These are phyloP conservation scores for Elsinoe necatrix DNA, from an alignment of 2,329 filamentous ascomycete genomes.

Conservation along the genomic window DNA sequence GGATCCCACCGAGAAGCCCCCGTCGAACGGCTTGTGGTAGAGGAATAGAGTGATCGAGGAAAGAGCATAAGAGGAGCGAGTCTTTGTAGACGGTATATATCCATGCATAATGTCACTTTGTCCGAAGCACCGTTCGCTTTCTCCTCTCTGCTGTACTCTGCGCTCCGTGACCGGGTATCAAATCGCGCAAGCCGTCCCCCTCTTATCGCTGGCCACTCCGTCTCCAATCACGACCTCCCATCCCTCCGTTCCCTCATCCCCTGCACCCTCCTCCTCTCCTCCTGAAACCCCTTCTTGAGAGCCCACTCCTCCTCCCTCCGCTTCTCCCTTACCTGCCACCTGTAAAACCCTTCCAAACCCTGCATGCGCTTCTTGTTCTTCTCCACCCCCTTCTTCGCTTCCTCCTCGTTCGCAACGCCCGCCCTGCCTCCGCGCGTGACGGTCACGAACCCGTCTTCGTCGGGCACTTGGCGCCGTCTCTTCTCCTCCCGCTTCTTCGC, in stretches of 20 bases:
- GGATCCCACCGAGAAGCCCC: slow-evolving; percentile 21
- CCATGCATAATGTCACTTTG: slow-evolving; percentile 9
- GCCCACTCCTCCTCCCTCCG: slow-evolving; percentile 65
- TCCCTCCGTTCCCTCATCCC: slow-evolving; percentile 61
- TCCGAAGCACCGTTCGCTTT: neutral
- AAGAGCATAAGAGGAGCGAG: slow-evolving; percentile 16
- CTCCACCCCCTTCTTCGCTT: slow-evolving; percentile 53
- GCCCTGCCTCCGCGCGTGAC: slow-evolving; percentile 69
- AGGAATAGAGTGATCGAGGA: slow-evolving; percentile 19
- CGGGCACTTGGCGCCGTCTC: slow-evolving; percentile 65
- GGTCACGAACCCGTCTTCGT: slow-evolving; percentile 92
- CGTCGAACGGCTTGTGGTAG: slow-evolving; percentile 1
- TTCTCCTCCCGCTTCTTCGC: slow-evolving; percentile 54
- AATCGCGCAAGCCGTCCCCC: too few relatives aligned
- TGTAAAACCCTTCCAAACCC: slow-evolving; percentile 66
- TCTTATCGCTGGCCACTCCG: neutral
- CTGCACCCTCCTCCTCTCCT: slow-evolving; percentile 63
- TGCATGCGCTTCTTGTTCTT: slow-evolving; percentile 56
- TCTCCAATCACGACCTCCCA: neutral
- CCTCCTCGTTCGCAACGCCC: slow-evolving; percentile 66
- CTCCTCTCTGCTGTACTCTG: neutral
- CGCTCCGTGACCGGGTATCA: slow-evolving; percentile 9
- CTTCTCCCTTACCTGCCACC: slow-evolving; percentile 73
- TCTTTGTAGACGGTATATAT: slow-evolving; percentile 10
- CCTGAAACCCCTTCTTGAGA: slow-evolving; percentile 63